Conservation (phyloP, 208 protist genomes). For the Trypanosomatidae sp. region DNA sequence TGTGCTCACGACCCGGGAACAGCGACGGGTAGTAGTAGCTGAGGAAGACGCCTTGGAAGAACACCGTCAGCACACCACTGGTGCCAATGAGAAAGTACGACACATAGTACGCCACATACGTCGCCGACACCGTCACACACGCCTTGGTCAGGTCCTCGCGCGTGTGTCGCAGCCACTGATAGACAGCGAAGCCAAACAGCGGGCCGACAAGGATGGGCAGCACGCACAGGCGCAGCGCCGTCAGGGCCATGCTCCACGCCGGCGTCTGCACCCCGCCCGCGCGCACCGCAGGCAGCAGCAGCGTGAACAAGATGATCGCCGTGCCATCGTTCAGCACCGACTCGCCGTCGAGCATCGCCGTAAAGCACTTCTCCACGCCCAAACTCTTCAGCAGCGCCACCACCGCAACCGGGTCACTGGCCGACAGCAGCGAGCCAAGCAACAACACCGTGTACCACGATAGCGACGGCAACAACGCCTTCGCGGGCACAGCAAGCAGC, state of each 20-base stretch:
- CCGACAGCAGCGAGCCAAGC: constrained; percentile 72
- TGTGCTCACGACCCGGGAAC: constrained; percentile 60
- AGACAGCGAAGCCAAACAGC: constrained; percentile 52
- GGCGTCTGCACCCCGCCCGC: constrained; percentile 14
- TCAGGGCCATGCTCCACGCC: constrained; percentile 17
- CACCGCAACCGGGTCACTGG: constrained; percentile 86
- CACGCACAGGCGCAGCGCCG: constrained; percentile 25
- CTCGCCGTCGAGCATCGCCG: constrained; percentile 79
- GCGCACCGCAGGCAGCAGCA: constrained; percentile 56
- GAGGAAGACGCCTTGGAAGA: constrained; percentile 68
- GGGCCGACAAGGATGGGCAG: constrained; percentile 47
- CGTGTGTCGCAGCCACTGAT: constrained; percentile 47
- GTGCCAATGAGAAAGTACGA: constrained; percentile 45
- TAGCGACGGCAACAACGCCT: constrained; percentile 36
- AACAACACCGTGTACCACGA: constrained; percentile 52
- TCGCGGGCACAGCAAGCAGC: constrained; percentile 32
- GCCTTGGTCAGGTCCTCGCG: constrained; percentile 30
- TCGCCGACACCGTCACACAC: constrained; percentile 72
- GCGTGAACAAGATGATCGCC: constrained; percentile 75
- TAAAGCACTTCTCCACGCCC: constrained; percentile 57
- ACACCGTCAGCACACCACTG: constrained; percentile 74
- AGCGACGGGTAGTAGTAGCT: constrained; percentile 64
- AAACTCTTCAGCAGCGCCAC: constrained; percentile 77
- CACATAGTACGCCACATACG: constrained; percentile 79
- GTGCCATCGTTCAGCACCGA: constrained; percentile 85